A percentile compares a stretch with the other conserved stretches of the same genome.
These are phyloP conservation scores for Citrus unshiu DNA, from an alignment of 345 rosid genomes.

Conservation along the genomic window DNA sequence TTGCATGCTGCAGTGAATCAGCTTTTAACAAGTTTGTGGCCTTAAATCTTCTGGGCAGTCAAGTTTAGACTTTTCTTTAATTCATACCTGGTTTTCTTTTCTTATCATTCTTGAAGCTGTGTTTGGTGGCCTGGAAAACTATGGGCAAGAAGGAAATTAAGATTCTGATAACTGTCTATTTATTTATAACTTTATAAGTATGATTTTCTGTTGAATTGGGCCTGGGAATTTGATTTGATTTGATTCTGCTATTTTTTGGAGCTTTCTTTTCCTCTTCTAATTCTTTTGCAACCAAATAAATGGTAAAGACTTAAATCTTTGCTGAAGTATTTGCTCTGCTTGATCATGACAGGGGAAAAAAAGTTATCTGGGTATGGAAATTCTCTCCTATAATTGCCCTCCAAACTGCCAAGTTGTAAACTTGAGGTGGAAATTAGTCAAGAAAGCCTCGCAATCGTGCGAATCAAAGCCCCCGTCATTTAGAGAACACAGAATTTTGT, in stretches of 20 bases:
- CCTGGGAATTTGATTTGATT: neutral
- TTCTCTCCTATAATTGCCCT: constrained; percentile 42
- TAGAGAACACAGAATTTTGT: constrained; percentile 18
- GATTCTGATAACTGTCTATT: neutral
- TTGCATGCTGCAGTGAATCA: neutral
- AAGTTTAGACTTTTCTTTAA: neutral
- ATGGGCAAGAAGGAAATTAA: neutral
- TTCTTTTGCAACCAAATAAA: constrained; percentile 11
- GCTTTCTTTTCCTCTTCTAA: neutral
- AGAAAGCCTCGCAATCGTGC: constrained; percentile 20
- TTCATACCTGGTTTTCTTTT: neutral
- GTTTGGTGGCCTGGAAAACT: constrained; percentile 6
- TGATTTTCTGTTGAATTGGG: neutral
- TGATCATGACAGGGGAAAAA: constrained; percentile 28
- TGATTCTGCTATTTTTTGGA: neutral
- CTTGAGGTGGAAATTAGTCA: constrained; percentile 27
- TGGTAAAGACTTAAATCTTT: constrained; percentile 5
- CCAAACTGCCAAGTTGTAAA: constrained; percentile 29
- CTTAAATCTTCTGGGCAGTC: neutral
- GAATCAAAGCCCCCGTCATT: constrained; percentile 22
- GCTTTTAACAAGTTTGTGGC: neutral
- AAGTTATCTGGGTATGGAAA: constrained; percentile 48
- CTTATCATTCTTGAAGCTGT: neutral
- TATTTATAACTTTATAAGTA: neutral
- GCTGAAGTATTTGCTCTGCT: constrained; percentile 9